Percentiles rank a stretch among this genome's conserved stretches.
Evolutionary conservation across 225 moss, liverwort and hornwort genomes (phyloP).

Genomic region (Neckera pumila): DNA sequence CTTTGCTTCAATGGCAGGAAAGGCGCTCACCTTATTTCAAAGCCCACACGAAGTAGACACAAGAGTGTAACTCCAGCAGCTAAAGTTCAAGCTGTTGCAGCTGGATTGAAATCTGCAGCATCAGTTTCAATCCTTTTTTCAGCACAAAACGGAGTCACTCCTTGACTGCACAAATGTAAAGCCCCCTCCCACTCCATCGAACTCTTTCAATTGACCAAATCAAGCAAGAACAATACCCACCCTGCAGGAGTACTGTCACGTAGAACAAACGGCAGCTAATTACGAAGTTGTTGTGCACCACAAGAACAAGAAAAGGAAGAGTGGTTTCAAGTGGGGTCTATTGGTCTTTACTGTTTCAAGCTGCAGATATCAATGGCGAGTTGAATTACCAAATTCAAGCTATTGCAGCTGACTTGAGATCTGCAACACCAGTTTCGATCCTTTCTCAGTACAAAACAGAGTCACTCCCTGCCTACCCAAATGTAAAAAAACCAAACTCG

Average conservation of each 20-base stretch:
- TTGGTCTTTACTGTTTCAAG: background rate
- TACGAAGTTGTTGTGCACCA: background rate
- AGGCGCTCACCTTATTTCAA: background rate
- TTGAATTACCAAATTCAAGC: background rate
- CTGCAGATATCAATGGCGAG: background rate
- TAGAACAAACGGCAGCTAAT: background rate
- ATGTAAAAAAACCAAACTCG: background rate
- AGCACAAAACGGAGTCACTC: background rate
- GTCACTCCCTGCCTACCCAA: background rate
- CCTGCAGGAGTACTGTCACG: background rate
- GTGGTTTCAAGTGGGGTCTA: background rate
- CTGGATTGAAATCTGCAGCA: background rate
- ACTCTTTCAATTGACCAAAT: background rate
- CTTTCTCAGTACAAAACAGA: background rate
- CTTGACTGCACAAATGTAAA: background rate
- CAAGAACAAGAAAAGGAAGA: background rate
- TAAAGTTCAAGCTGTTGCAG: background rate
- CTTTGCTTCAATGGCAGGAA: no score
- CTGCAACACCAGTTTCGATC: background rate
- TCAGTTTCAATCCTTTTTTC: background rate
- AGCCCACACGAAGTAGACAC: background rate
- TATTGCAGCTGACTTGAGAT: background rate
- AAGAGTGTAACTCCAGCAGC: background rate
- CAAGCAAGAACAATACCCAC: no score
- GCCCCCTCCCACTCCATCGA: background rate